Evolutionary conservation across 2,329 filamentous ascomycete genomes (phyloP), one percentile per base, ranked within the genome.

Genomic region (Piedraia hortae): DNA sequence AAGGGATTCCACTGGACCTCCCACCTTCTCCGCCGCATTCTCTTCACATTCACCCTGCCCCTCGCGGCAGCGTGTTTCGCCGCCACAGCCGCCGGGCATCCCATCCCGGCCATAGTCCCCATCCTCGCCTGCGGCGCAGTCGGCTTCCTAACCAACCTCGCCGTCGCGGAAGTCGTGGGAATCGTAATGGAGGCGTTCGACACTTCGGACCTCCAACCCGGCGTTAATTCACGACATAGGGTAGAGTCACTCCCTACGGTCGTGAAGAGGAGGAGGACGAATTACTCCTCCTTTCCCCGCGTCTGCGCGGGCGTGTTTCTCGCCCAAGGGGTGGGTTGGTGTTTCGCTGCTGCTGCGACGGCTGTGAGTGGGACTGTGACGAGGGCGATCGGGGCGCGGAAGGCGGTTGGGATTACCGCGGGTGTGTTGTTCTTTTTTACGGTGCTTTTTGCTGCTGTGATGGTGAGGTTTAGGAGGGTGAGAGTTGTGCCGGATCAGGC

Each of bases 131-230:
- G 68, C 0, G 59, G 56, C 1, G 39, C 62, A 3, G 56, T 77
- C 8, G 70, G 68, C 0, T 74, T 74, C 33, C 47, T 77, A 4
- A 69, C 66, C 2, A 67, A 64, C 22, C 56, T 82, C 6, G 71
- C 69, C 1, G 64, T 75, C 20, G 61, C 71, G 2, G 72, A 80
- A 43, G 77, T 71, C 42, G 62, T 69, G 30, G 69, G 71, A 1
- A 47, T 80, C 14, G 58, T 78, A 38, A 78, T 80, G 71, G 71
- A 78, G 37, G 67, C 65, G 0, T 80, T 69, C 40, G 73, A 80
- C 39, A 72, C 65, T n/a, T 74, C 67, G 18, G 73, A 80, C 40
- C 51, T 80, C 3, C 69, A 72, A 32, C 63, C 68, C 2, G 66
- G 68, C 6, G 67, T 70, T 51, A 70, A 58, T 25, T 52, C 47